Evolutionary conservation across 2,329 filamentous ascomycete genomes (phyloP).

Genomic region (Penicillium sp.): DNA sequence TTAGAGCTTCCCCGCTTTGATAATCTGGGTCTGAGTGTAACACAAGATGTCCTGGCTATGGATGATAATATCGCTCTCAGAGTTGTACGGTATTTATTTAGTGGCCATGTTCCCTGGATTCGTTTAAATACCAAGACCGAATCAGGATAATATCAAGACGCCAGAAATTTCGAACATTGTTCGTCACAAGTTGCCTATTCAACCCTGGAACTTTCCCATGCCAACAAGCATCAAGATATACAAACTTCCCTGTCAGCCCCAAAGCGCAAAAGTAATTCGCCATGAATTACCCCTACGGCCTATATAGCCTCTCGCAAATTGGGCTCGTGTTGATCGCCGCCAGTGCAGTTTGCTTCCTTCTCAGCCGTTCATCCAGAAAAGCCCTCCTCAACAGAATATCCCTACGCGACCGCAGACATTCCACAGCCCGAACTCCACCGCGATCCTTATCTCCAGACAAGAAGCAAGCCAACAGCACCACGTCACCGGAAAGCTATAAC

Average conservation of each 20-base stretch:
- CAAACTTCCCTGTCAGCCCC: slow-evolving; percentile 2
- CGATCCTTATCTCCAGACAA: slow-evolving; percentile 58
- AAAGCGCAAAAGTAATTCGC: slow-evolving; percentile 10
- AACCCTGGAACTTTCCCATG: neutral
- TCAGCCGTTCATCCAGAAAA: slow-evolving; percentile 40
- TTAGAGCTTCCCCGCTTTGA: slow-evolving; percentile 22
- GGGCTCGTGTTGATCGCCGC: slow-evolving; percentile 27
- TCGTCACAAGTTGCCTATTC: neutral
- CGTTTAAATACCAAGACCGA: too few species aligned
- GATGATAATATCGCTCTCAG: neutral
- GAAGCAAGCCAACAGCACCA: slow-evolving; percentile 36
- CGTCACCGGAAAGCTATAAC: slow-evolving; percentile 45
- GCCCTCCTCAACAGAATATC: slow-evolving; percentile 45
- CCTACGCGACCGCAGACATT: slow-evolving; percentile 47
- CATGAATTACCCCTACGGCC: slow-evolving; percentile 24
- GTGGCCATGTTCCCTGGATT: neutral
- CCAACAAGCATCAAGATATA: neutral
- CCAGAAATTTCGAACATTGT: neutral
- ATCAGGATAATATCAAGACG: too few species aligned
- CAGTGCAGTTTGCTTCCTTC: slow-evolving; percentile 30
- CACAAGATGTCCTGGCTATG: neutral
- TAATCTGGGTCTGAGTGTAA: slow-evolving; percentile 11
- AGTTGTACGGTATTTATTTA: slow-evolving; percentile 21
- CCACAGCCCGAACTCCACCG: slow-evolving; percentile 57
- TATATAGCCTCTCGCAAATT: slow-evolving; percentile 27